phyloP scores from a whole-genome alignment of 306 rosid genomes.

The Cyamopsis tetragonoloba region DNA sequence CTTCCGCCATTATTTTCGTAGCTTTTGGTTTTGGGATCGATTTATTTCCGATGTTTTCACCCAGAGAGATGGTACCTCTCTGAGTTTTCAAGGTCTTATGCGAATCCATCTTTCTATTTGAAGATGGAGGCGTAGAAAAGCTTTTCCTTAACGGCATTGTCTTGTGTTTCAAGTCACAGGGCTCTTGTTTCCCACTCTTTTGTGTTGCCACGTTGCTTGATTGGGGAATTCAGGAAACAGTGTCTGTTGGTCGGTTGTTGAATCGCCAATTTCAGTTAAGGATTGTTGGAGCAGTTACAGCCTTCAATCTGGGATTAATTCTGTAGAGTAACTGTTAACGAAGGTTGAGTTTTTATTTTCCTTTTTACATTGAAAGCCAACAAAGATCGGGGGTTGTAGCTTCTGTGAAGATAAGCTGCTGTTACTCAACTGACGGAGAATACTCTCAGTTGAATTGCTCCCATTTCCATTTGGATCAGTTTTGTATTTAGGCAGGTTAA shows the following conservation, averaged over 20 bases:
- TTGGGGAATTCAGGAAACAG: background rate
- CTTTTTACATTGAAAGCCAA: background rate
- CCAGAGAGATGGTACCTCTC: conserved; percentile 36
- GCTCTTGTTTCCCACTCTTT: background rate
- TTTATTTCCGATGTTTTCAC: background rate
- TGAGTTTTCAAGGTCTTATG: conserved; percentile 41
- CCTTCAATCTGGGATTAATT: conserved; percentile 18
- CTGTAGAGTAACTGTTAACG: conserved; percentile 22
- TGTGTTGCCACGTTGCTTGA: conserved; percentile 19
- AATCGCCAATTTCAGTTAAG: background rate
- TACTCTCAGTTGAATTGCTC: background rate
- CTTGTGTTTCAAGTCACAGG: conserved; percentile 18
- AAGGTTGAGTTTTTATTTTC: background rate
- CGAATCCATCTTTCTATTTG: conserved; percentile 49
- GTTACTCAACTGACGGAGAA: background rate
- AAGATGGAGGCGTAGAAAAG: conserved; percentile 57
- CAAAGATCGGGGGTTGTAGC: background rate
- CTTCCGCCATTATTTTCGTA: conserved; percentile 19
- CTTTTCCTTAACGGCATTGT: conserved; percentile 29
- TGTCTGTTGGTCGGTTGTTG: background rate
- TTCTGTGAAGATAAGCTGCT: background rate
- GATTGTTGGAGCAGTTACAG: conserved; percentile 26
- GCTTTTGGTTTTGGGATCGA: conserved; percentile 14
- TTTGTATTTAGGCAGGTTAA: background rate
- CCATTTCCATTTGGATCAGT: background rate